phyloP scores from a whole-genome alignment of 2,329 filamentous ascomycete species.

The Diplodia mutila region DNA sequence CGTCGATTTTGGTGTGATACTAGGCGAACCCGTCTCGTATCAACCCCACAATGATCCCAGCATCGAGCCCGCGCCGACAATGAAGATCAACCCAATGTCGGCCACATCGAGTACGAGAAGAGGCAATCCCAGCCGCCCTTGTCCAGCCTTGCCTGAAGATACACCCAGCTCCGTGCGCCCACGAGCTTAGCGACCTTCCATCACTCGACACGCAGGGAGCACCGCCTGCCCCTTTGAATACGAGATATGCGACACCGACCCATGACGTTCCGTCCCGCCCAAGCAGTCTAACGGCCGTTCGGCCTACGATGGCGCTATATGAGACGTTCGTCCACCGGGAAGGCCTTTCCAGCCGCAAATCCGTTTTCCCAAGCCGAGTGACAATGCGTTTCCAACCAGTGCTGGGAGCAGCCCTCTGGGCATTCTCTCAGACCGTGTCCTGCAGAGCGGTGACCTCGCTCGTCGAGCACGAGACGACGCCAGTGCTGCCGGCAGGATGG shows the following conservation, averaged over 20 bases:
- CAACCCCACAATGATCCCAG: background rate
- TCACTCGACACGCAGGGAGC: background rate
- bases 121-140: background rate
- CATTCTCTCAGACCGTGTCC: background rate
- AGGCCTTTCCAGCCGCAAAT: background rate
- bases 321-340: background rate
- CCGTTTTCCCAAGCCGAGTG: background rate
- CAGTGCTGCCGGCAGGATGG: constrained; percentile 1
- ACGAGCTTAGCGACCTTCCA: background rate
- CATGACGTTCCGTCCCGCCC: background rate
- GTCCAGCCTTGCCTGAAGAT: background rate
- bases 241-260: background rate
- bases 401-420: background rate
- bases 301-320: background rate
- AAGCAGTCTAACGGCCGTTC: background rate
- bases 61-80: no score
- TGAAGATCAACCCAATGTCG: background rate
- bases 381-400: background rate
- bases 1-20: background rate
- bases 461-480: constrained; percentile 6
- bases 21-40: background rate
- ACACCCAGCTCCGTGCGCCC: background rate
- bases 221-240: constrained; percentile 2
- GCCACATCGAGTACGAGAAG: background rate
- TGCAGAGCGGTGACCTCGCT: background rate